Conservation (phyloP, 345 rosid species). For the Bruguiera sexangula region DNA sequence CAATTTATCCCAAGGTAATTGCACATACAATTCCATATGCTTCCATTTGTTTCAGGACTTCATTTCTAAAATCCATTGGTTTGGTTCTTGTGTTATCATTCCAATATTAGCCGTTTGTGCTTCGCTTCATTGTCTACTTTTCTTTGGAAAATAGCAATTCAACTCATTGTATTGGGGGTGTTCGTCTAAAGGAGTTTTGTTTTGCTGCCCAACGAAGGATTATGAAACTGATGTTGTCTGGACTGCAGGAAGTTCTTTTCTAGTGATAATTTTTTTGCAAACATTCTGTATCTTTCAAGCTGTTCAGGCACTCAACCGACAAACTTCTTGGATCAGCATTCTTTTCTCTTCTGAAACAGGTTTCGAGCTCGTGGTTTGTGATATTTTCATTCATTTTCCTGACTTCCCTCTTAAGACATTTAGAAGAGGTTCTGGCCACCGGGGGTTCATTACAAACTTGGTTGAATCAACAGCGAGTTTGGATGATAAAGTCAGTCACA, state of each 20-base stretch:
- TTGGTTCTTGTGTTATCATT: background rate
- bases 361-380: constrained; percentile 11
- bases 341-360: background rate
- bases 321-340: background rate
- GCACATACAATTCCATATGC: background rate
- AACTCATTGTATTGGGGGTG: too few species aligned
- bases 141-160: too few species aligned
- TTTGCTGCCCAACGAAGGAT: too few species aligned
- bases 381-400: constrained; percentile 12
- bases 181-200: too few species aligned
- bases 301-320: background rate
- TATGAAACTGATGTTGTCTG: too few species aligned
- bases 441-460: constrained; percentile 15
- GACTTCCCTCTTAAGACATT: constrained; percentile 6
- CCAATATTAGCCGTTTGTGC: background rate
- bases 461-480: constrained; percentile 16
- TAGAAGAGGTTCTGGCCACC: constrained; percentile 12
- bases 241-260: too few species aligned
- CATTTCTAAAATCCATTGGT: background rate
- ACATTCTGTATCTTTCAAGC: too few species aligned
- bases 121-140: too few species aligned
- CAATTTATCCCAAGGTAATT: constrained; percentile 24
- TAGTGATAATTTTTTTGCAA: too few species aligned
- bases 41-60: background rate
- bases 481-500: constrained; percentile 26